Percentiles rank a stretch among this genome's conserved stretches.
phyloP scores from a whole-genome alignment of 371 early-diverging fungal genomes.

The Coemansia sp. region DNA sequence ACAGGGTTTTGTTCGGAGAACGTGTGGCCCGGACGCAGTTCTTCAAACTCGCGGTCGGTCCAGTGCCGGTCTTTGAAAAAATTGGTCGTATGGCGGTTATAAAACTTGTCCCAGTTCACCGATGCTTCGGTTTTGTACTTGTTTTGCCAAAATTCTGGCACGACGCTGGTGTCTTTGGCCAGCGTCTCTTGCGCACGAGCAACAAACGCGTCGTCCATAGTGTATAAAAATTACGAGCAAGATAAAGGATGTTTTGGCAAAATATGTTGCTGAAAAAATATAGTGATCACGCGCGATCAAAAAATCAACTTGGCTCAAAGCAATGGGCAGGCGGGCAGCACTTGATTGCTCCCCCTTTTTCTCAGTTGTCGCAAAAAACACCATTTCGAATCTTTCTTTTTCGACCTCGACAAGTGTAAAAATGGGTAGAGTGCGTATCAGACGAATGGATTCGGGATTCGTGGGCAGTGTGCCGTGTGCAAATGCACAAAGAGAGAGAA shows the following conservation, averaged over 20 bases:
- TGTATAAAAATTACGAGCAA: not conserved
- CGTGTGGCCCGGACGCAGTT: conserved; percentile 56
- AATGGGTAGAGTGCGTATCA: conserved; percentile 46
- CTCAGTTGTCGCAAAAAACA: conserved; percentile 14
- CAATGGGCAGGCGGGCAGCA: not conserved
- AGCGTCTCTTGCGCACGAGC: conserved; percentile 64
- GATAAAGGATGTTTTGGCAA: not conserved
- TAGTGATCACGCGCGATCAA: not conserved
- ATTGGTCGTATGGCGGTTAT: conserved; percentile 88
- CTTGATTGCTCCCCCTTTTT: conserved; percentile 1
- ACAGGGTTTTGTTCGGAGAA: conserved; percentile 35
- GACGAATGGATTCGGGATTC: conserved; percentile 18
- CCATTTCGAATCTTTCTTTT: conserved; percentile 15
- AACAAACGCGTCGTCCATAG: conserved; percentile 55
- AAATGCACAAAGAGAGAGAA: conserved; percentile 9
- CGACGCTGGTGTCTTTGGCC: conserved; percentile 61
- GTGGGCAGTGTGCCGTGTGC: not conserved
- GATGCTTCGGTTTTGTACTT: conserved; percentile 82
- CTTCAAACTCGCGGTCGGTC: conserved; percentile 93
- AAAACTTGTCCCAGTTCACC: conserved; percentile 87
- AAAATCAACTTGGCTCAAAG: not conserved
- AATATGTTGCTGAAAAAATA: not conserved
- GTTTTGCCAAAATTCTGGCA: conserved; percentile 74
- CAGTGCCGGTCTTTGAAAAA: conserved; percentile 95
- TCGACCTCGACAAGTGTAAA: conserved; percentile 6